These are phyloP conservation scores for Haplosporangium sp. DNA, from an alignment of 371 early-diverging fungal genomes.

Conservation along the genomic window DNA sequence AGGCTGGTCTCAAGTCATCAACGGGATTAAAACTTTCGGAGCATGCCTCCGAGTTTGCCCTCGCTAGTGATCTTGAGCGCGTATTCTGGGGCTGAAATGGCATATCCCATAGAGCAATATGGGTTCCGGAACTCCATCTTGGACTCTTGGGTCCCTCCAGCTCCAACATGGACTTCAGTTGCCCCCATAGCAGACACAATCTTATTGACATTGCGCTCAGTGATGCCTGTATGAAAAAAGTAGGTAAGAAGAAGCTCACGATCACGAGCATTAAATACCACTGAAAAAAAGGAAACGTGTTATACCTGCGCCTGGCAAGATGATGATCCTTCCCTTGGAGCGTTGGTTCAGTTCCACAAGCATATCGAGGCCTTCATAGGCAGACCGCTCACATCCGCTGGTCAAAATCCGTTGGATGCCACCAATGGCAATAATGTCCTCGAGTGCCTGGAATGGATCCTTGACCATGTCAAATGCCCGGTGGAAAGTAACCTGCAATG, in stretches of 20 bases:
- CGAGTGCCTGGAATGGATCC: slow-evolving; percentile 64
- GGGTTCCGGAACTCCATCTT: slow-evolving; percentile 51
- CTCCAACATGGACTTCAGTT: slow-evolving; percentile 54
- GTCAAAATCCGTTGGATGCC: slow-evolving; percentile 69
- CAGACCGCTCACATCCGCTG: slow-evolving; percentile 65
- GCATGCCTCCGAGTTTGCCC: slow-evolving; percentile 34
- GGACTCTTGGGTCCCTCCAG: slow-evolving; percentile 45
- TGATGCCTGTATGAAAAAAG: slow-evolving; percentile 34
- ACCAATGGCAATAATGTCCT: slow-evolving; percentile 63
- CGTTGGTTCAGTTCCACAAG: slow-evolving; percentile 54
- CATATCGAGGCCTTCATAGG: slow-evolving; percentile 63
- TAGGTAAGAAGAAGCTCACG: background rate
- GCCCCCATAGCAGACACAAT: slow-evolving; percentile 46
- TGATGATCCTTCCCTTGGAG: slow-evolving; percentile 58
- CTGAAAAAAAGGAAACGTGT: background rate
- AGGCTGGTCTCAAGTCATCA: background rate
- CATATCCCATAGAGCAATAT: slow-evolving; percentile 52
- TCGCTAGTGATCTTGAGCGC: slow-evolving; percentile 37
- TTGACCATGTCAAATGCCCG: slow-evolving; percentile 72
- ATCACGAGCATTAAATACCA: background rate
- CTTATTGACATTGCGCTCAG: slow-evolving; percentile 47
- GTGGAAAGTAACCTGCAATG: slow-evolving; percentile 71
- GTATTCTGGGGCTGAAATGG: slow-evolving; percentile 47
- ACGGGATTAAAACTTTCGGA: slow-evolving; percentile 29
- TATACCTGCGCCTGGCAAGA: slow-evolving; percentile 68